Percentiles rank a stretch among this genome's conserved stretches.
Conservation (phyloP, 139 green algal genomes). For the Chlorella sp. region DNA sequence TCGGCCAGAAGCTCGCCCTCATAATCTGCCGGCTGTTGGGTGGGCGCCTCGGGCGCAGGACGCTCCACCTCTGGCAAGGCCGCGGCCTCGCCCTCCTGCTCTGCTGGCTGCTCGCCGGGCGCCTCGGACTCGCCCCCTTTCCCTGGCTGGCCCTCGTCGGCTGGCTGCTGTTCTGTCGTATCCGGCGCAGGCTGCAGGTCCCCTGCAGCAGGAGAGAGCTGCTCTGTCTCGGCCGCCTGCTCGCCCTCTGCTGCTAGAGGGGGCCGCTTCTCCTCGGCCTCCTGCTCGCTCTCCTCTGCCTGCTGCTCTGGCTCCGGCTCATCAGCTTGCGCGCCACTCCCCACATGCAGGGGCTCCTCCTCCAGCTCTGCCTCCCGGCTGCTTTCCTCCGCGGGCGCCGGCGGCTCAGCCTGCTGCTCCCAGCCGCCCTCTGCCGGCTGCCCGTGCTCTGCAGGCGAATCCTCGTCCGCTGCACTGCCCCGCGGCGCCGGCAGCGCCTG, state of each 20-base stretch:
- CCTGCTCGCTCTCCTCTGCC: neutral
- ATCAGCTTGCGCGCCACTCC: too few species aligned
- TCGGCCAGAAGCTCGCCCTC: neutral
- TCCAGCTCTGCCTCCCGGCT: constrained; percentile 11
- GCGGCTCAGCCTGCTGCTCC: constrained; percentile 14
- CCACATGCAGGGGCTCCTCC: neutral
- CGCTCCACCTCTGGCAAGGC: neutral
- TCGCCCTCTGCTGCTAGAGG: constrained; percentile 3
- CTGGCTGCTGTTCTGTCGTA: too few species aligned
- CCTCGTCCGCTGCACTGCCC: neutral
- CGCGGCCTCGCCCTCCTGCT: constrained; percentile 5
- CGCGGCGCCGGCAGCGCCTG: neutral
- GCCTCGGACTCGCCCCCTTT: too few species aligned
- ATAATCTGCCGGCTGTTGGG: neutral
- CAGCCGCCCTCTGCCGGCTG: neutral
- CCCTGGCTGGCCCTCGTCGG: too few species aligned
- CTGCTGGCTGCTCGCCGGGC: neutral
- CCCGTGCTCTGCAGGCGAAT: neutral
- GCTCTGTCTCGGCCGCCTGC: too few species aligned
- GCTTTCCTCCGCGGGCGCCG: constrained; percentile 4
- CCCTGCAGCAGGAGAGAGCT: too few species aligned
- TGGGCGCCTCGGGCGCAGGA: neutral
- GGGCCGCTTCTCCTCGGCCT: too few species aligned
- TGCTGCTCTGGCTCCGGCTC: constrained; percentile 26
- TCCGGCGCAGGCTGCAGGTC: too few species aligned